Evolutionary conservation across 2,329 filamentous ascomycete genomes (phyloP), one percentile per base, ranked within the genome.

Genomic region (Ascochyta fabae): DNA sequence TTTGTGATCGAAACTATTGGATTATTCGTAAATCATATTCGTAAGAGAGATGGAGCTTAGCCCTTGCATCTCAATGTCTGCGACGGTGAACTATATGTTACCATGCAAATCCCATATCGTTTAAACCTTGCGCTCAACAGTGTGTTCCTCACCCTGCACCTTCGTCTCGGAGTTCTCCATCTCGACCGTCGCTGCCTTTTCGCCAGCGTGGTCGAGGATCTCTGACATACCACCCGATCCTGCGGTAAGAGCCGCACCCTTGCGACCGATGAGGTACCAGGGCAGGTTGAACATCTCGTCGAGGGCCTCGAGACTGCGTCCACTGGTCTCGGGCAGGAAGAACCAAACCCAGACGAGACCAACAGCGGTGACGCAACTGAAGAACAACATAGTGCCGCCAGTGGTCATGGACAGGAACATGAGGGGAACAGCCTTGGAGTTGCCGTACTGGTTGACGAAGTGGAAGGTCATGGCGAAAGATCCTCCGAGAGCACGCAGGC

Each of bases 371-470:
- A 92, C 81, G 3, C 81, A 84, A 0, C 84, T 81, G 73, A 92
- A 93, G 77, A 88, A 90, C 83, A 88, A 88, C 79, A 93, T 93
- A 0, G 90, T 92, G 0, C 90, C 90, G 56, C 82, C 84, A 24
- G 78, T 78, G 0, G 77, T 79, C 70, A 85, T 79, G 26, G 80
- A 12, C 73, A 92, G 79, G 40, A 93, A 83, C 88, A 92, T 91
- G 61, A 86, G 84, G 1, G 89, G 90, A 0, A 92, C 87, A 0
- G 90, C 71, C 33, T 90, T 87, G 1, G 86, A 83, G 77, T 90
- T 92, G 24, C 89, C 90, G 70, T 91, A 92, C 74, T 92, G 88
- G 74, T 91, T 91, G 56, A 84, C 87, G 69, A 92, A 92, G 74
- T 93, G 89, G 56, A 92, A 83, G 0, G 86, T 89, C 90, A 92